These are phyloP conservation scores for Cyclotella choctawhatcheeana DNA, from an alignment of 108 stramenopile species.

Conservation along the genomic window DNA sequence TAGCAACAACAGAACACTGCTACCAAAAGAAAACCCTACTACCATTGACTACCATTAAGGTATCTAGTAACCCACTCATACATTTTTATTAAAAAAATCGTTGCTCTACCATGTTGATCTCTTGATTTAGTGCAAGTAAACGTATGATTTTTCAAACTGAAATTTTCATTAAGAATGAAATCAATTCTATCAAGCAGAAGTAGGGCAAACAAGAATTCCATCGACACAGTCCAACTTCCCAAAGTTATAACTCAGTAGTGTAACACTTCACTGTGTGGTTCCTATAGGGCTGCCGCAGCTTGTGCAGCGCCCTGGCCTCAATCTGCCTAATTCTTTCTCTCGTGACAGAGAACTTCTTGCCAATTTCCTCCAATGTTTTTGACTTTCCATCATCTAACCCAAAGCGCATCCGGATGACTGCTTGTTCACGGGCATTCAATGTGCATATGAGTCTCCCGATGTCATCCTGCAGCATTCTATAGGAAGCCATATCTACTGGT, in stretches of 20 bases:
- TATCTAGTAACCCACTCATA: too few species aligned
- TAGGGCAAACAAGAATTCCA: not conserved
- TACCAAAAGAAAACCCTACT: too few species aligned
- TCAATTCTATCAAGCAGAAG: too few species aligned
- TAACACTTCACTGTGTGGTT: conserved; percentile 91
- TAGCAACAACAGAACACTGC: too few species aligned
- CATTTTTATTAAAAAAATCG: too few species aligned
- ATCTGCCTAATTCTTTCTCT: conserved; percentile 96
- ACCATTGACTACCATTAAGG: too few species aligned
- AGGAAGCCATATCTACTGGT: conserved; percentile 80
- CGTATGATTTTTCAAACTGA: too few species aligned
- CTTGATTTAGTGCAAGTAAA: too few species aligned
- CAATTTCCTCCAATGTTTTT: conserved; percentile 94
- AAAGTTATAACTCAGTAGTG: conserved; percentile 70
- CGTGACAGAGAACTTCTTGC: conserved; percentile 82
- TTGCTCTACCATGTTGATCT: too few species aligned
- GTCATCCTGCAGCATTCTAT: conserved; percentile 87
- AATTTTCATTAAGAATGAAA: not conserved
- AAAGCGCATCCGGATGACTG: conserved; percentile 94
- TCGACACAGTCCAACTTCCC: not conserved
- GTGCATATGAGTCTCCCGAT: conserved; percentile 84
- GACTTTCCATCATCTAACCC: conserved; percentile 93
- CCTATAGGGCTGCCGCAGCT: conserved; percentile 92
- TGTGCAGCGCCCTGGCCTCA: conserved; percentile 94
- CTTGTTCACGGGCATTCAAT: conserved; percentile 88